These are phyloP conservation scores for Russula earlei DNA, from an alignment of 768 basidiomycete species.

Conservation along the genomic window DNA sequence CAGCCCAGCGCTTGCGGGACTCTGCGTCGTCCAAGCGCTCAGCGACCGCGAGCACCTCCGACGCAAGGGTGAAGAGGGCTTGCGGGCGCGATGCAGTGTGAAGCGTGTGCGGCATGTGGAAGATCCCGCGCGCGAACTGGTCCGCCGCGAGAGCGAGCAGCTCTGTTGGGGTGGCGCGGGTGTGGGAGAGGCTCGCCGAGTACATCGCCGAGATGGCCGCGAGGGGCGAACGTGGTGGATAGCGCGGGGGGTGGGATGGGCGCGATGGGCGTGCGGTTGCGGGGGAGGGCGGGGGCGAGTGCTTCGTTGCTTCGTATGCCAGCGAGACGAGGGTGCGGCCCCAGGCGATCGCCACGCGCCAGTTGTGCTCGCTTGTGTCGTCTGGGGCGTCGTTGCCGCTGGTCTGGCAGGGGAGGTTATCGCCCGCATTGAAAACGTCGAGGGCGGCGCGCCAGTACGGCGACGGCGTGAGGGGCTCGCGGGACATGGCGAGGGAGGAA, in stretches of 20 bases:
- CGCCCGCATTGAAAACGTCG: constrained; percentile 62
- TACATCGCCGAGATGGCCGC: constrained; percentile 38
- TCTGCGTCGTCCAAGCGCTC: constrained; percentile 40
- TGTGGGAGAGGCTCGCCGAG: constrained; percentile 41
- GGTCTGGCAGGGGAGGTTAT: constrained; percentile 43
- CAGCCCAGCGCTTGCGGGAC: constrained; percentile 47
- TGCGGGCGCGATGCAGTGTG: constrained; percentile 30
- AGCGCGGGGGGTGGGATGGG: constrained; percentile 3
- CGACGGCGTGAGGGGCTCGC: constrained; percentile 42
- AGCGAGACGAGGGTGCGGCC: constrained; percentile 55
- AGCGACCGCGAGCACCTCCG: constrained; percentile 49
- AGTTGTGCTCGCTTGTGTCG: constrained; percentile 38
- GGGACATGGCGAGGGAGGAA: constrained; percentile 39
- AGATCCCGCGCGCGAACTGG: constrained; percentile 59
- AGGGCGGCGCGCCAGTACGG: constrained; percentile 62
- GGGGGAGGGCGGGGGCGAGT: background rate
- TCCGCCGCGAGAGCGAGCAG: constrained; percentile 55
- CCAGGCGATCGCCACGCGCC: constrained; percentile 61
- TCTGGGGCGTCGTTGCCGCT: background rate
- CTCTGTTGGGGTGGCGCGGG: constrained; percentile 36
- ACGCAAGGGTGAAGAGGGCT: constrained; percentile 54
- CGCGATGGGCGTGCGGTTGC: background rate
- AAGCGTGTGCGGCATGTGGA: constrained; percentile 56
- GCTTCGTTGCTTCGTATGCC: constrained; percentile 35
- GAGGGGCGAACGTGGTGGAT: constrained; percentile 35